Evolutionary conservation across 345 rosid genomes (phyloP), one percentile per base, ranked within the genome.

Genomic region (Arabidopsis suecica): DNA sequence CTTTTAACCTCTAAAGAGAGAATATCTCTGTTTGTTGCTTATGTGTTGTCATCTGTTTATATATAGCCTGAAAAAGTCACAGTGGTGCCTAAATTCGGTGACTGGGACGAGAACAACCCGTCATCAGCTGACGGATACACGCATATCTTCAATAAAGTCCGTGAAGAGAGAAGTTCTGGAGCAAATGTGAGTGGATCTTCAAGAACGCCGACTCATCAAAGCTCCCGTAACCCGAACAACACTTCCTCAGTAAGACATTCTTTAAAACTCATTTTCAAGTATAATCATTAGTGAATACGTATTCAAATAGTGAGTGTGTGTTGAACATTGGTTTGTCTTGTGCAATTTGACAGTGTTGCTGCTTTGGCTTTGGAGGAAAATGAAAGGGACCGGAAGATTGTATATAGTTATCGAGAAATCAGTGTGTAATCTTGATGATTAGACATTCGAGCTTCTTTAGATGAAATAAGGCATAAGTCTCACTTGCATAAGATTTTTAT

Each of bases 61-160:
- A 36, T 73, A 40, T 73, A 90, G 98, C 87, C 88, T 10, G 95
- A 89, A 1, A 76, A 73, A 72, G 88, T 89, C 22, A 88, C 96
- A 22, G 93, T 89, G 69, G 96, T 93, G 65, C 97, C 98, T 2
- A 93, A 84, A 69, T 93, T 93, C 32, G 98, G 98, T 0, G 97
- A 86, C 1, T 93, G 97, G 98, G 96, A 93, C 30, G 93, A 91
- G 81, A 91, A 71, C 32, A 84, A 93, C 68, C 94, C 97, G 1
- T 74, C 97, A 6, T 83, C 97, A 7, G 97, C 97, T 10, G 97
- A 91, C 70, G 87, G 96, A 38, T 93, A 85, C 66, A 91, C 98
- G 32, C 91, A 91, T 84, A 88, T 93, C 64, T 93, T 93, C 79
- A 87, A 91, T 77, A 76, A 83, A 83, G 97, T 93, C 16, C 82